Base-by-base conservation (phyloP, 441 rosid genomes). In the Corymbia citriodora region DNA sequence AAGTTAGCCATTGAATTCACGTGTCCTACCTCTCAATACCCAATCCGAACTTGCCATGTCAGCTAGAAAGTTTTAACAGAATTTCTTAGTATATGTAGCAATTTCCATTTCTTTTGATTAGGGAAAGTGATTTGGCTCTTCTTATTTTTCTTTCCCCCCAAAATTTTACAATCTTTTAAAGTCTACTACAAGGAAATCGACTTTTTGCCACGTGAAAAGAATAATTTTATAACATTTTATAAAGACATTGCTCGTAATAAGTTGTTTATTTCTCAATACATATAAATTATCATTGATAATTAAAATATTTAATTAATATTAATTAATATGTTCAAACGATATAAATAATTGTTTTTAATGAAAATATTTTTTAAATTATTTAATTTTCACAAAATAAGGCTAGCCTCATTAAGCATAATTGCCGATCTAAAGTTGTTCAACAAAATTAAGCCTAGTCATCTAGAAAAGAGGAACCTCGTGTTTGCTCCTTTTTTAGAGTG, bases 291-390 rank as follows among this genome's bases (percentile, higher is more conserved):
- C 7, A 0, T 59, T 0, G 1, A 25, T 1, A 59, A 59, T 25
- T 59, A 25, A 65, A 7, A n/a, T 2, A 7, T 1, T 4, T n/a
- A n/a, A n/a, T n/a, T n/a, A n/a, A n/a, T 0, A 14, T 13, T 1
- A n/a, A 65, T 9, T 14, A 7, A 0, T 29, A 13, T 65, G 14
- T 61, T 25, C 16, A 5, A 61, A 6, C 1, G 0, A 61, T 27
- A 59, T 17, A 14, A 0, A 25, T 9, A 13, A 25, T 59, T 15
- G 5, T 11, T 61, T 61, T 13, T 0, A 3, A 3, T 27, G 14
- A 63, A 29, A 12, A 14, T 7, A 1, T 29, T 63, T 63, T 63
- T 29, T 4, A 14, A 63, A 3, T 63, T 8, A 29, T 63, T 12
- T 7, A 25, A 25, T 27, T 61, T 61, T 61, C 6, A 1, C 8